These are phyloP conservation scores for Kernera saxatilis DNA, from an alignment of 345 rosid genomes.

Conservation along the genomic window DNA sequence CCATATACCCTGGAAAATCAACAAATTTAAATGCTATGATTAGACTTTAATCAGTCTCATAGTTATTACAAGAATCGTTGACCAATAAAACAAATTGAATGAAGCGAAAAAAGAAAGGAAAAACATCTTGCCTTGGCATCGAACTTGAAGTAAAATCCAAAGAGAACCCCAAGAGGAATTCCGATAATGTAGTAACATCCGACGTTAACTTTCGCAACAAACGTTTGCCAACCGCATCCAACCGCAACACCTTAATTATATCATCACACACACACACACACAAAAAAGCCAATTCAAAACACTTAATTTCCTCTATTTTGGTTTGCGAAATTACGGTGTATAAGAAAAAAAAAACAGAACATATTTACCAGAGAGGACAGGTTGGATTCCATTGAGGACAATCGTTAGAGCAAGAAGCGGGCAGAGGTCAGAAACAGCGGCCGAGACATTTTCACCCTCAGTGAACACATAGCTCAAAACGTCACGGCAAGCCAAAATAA, in stretches of 20 bases:
- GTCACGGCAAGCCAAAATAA: slow-evolving; percentile 35
- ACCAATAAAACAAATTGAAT: neutral
- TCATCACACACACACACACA: no score
- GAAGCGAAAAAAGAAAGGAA: neutral
- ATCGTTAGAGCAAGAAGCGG: slow-evolving; percentile 60
- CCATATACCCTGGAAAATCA: slow-evolving; percentile 57
- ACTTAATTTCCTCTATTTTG: neutral
- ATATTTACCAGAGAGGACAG: slow-evolving; percentile 67
- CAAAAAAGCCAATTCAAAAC: neutral
- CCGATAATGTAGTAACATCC: slow-evolving; percentile 72
- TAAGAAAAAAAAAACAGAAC: neutral
- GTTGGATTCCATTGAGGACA: slow-evolving; percentile 64
- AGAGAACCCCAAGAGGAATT: slow-evolving; percentile 50
- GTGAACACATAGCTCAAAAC: slow-evolving; percentile 62
- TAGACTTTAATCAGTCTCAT: neutral
- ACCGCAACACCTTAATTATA: slow-evolving; percentile 58
- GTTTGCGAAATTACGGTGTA: neutral
- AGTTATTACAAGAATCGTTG: neutral
- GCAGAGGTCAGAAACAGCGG: slow-evolving; percentile 64
- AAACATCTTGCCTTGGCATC: slow-evolving; percentile 53
- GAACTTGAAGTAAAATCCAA: slow-evolving; percentile 57
- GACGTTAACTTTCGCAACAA: slow-evolving; percentile 64
- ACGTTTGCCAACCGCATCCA: slow-evolving; percentile 82
- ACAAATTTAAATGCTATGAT: neutral
- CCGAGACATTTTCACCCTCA: slow-evolving; percentile 50